Evolutionary conservation across 805 yeast species (phyloP), one percentile per base, ranked within the genome.

Genomic region (Naumovozyma castellii): DNA sequence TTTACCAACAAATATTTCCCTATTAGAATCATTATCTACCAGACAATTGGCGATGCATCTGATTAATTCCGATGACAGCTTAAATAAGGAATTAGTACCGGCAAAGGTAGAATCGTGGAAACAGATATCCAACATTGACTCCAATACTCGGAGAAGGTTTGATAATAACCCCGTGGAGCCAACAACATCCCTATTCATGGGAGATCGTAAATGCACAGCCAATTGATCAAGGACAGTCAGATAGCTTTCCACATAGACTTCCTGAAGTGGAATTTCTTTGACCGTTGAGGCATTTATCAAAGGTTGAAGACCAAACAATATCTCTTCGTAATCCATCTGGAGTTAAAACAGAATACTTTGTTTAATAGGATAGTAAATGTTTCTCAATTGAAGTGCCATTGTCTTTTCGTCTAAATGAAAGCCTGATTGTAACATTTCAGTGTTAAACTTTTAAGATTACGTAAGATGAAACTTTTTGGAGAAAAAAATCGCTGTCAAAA

Each of bases 251-350:
- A 50, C 31, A 37, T 43, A 47, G 8, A 41, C 49, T 2, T 46
- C 48, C n/a, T 54, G 48, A 4, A 54, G 18, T 1, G 52, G 51
- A 3, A 55, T 31, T 18, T 49, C 47, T 5, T 37, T 41, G 4
- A 49, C 16, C 1, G 43, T 35, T 2, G 38, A 38, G 4, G 51
- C 50, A 35, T 51, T 44, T 5, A 61, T 28, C 3, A 61, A 34
- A 1, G 65, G 63, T 34, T 57, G 53, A 29, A 61, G 43, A 2
- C 56, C 58, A 42, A 53, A 56, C 8, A 59, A 33, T 18, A 61
- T 46, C n/a, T 43, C 43, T 34, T 59, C 64, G 48, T 53, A 61
- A 37, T 60, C 62, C 66, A 61, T 61, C 10, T 6, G n/a, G n/a
- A n/a, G n/a, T n/a, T n/a, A n/a, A n/a, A n/a, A n/a, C n/a, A n/a